Base-by-base conservation (phyloP, 2,329 filamentous ascomycete species). In the Chrysoporthe puriensis region DNA sequence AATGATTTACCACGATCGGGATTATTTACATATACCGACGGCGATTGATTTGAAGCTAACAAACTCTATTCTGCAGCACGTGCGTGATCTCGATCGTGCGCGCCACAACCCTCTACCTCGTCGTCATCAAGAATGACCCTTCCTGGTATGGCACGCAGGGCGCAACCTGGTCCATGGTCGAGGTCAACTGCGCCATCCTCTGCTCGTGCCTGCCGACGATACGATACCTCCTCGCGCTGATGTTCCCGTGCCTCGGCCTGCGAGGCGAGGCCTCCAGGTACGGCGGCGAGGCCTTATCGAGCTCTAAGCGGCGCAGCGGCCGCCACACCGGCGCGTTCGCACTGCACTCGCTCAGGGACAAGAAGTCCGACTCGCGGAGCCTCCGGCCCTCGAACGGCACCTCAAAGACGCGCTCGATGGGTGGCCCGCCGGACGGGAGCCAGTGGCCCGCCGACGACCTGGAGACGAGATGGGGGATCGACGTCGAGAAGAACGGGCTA, bases 171-270 rank as follows among this genome's bases (percentile, higher is more conserved):
- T 78, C 77, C 26, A 74, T 80, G 60, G 75, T 79, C 64, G 80
- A 82, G 69, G 77, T 80, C 69, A 77, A 77, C 59, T 74, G 77
- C 61, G 79, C 78, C 65, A 75, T 81, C 69, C 73, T 81, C 14
- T 80, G 79, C 68, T 74, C 77, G 58, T 80, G 78, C 66, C 75
- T 81, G 5, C 79, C 79, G 0, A 79, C 79, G 18, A 71, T 81
- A 0, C 75, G 78, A 2, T 77, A 77, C 16, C 63, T 77, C 6
- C 60, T 78, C 34, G 68, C 65, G n/a, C 46, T 43, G 13, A 32
- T 66, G 46, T 66, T 73, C 58, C 72, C 72, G 7, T 68, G 70
- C 43, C 40, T 74, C 43, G 59, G 64, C 52, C 43, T 63, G 9
- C 58, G 63, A 14, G 62, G n/a, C 57, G 32, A 57, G 54, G 7